Percentiles rank a stretch among this genome's conserved stretches.
Evolutionary conservation across 1,139 yeast species (phyloP).

Genomic region (Pichia sp.): DNA sequence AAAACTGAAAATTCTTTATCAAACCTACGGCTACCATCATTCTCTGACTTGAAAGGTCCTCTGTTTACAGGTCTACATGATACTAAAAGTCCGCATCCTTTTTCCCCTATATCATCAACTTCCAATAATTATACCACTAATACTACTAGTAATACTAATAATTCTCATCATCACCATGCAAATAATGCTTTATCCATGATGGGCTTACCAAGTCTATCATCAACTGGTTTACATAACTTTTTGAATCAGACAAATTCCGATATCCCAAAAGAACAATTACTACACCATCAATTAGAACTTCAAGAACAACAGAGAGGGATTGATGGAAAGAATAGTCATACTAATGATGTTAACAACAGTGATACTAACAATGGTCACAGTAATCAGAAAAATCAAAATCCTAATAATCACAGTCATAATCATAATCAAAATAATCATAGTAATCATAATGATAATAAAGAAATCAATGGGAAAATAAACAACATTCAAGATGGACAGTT

Average conservation of each 20-base stretch:
- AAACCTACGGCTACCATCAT: constrained; percentile 11
- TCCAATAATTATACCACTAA: background rate
- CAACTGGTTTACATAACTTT: constrained; percentile 6
- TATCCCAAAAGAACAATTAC: background rate
- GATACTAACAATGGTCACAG: too few species aligned
- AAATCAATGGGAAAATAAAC: too few species aligned
- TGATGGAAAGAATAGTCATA: too few species aligned
- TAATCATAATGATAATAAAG: too few species aligned
- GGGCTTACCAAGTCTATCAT: constrained; percentile 5
- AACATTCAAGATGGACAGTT: background rate
- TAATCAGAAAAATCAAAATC: too few species aligned
- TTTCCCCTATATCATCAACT: background rate
- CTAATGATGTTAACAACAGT: too few species aligned
- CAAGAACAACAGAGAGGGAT: too few species aligned
- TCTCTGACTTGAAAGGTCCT: constrained; percentile 12
- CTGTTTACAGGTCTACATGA: constrained; percentile 4
- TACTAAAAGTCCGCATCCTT: constrained; percentile 3
- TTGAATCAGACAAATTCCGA: background rate
- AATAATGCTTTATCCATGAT: background rate
- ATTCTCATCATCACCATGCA: too few species aligned
- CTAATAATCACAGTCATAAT: too few species aligned
- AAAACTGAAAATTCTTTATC: constrained; percentile 1
- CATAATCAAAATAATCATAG: too few species aligned
- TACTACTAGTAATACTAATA: background rate
- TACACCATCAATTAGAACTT: too few species aligned